phyloP scores from a whole-genome alignment of 2,329 filamentous ascomycete species.

The Fusarium duplospermum region DNA sequence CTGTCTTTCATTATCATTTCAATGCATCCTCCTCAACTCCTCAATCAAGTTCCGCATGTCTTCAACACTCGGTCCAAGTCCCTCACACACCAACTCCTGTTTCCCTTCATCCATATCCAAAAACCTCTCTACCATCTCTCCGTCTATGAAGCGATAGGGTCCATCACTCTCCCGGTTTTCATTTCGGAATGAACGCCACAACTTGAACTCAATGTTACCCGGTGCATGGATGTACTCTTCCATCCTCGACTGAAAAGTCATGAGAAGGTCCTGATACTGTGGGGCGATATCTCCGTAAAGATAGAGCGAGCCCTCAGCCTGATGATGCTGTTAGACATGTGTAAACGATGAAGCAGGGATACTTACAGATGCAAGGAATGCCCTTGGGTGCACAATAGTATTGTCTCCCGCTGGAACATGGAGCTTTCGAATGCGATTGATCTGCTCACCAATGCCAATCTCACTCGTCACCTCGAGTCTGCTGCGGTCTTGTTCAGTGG shows the following conservation, averaged over 20 bases:
- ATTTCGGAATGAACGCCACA: slow-evolving; percentile 86
- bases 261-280: slow-evolving; percentile 79
- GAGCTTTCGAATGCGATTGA: slow-evolving; percentile 86
- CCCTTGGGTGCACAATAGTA: slow-evolving; percentile 80
- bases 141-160: slow-evolving; percentile 90
- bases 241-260: slow-evolving; percentile 81
- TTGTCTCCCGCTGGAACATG: slow-evolving; percentile 72
- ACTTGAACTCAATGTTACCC: slow-evolving; percentile 80
- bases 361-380: slow-evolving; percentile 89
- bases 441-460: slow-evolving; percentile 89
- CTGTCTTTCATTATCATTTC: slow-evolving; percentile 22
- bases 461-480: slow-evolving; percentile 81
- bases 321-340: slow-evolving; percentile 51
- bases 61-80: slow-evolving; percentile 70
- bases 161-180: slow-evolving; percentile 78
- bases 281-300: slow-evolving; percentile 85
- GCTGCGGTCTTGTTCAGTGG: slow-evolving; percentile 78
- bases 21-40: slow-evolving; percentile 72
- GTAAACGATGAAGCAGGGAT: not conserved
- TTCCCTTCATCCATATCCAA: slow-evolving; percentile 73
- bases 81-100: slow-evolving; percentile 66
- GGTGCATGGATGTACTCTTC: slow-evolving; percentile 73
- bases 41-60: slow-evolving; percentile 72
- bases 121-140: slow-evolving; percentile 89
- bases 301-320: slow-evolving; percentile 90